Evolutionary conservation across 2,329 filamentous ascomycete genomes (phyloP).

Genomic region (Elsinoe batatas): DNA sequence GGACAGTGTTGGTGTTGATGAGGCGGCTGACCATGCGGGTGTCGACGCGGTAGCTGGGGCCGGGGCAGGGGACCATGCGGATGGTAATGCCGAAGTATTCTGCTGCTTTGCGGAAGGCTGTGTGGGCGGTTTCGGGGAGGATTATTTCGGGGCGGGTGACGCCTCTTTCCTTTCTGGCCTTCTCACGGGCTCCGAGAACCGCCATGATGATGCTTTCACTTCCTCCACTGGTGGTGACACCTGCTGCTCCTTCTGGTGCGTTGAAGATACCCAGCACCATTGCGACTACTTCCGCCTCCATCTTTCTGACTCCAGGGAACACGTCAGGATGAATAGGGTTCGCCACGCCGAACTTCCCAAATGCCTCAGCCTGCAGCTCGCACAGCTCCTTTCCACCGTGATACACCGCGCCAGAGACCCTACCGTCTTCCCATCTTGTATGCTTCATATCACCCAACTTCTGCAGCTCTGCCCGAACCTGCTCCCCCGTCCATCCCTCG

Average conservation of each 20-base stretch:
- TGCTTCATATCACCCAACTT: slow-evolving; percentile 79
- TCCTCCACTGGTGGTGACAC: slow-evolving; percentile 83
- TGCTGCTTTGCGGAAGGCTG: slow-evolving; percentile 89
- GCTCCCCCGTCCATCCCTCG: slow-evolving; percentile 72
- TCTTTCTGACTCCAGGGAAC: slow-evolving; percentile 94
- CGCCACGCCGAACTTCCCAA: slow-evolving; percentile 84
- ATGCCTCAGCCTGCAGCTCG: slow-evolving; percentile 82
- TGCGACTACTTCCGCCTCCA: slow-evolving; percentile 95
- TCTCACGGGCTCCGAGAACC: slow-evolving; percentile 79
- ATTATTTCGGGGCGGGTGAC: slow-evolving; percentile 97
- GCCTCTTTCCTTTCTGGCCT: slow-evolving; percentile 73
- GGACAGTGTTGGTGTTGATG: slow-evolving; percentile 85
- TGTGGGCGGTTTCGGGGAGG: slow-evolving; percentile 86
- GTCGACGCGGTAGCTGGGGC: slow-evolving; percentile 76
- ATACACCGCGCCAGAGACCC: slow-evolving; percentile 90
- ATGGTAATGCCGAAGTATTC: slow-evolving; percentile 96
- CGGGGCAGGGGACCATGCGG: slow-evolving; percentile 78
- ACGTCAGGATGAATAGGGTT: slow-evolving; percentile 98
- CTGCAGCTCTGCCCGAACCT: slow-evolving; percentile 68
- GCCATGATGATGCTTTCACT: slow-evolving; percentile 98
- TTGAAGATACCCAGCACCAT: slow-evolving; percentile 80
- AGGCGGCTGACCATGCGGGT: slow-evolving; percentile 67
- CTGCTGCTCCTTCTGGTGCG: slow-evolving; percentile 72
- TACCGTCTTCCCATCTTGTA: slow-evolving; percentile 92
- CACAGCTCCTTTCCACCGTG: slow-evolving; percentile 79